A percentile compares a stretch with the other conserved stretches of the same genome.
phyloP scores from a whole-genome alignment of 2,329 filamentous ascomycete genomes.

The Domatiomyces globalis region DNA sequence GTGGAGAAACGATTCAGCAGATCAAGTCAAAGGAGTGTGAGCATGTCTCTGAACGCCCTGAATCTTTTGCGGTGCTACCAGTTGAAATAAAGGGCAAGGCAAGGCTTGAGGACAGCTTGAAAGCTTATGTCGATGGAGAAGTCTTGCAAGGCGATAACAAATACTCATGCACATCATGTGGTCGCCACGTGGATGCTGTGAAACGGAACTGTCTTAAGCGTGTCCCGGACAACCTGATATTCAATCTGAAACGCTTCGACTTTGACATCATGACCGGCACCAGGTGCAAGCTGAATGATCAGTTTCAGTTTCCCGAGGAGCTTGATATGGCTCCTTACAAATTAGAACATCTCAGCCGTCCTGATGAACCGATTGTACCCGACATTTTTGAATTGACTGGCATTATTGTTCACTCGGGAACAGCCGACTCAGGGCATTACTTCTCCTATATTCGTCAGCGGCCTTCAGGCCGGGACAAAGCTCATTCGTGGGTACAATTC shows the following conservation, averaged over 20 bases:
- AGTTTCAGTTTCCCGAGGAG: slow-evolving; percentile 69
- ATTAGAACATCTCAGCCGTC: slow-evolving; percentile 63
- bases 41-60: slow-evolving; percentile 79
- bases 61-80: slow-evolving; percentile 87
- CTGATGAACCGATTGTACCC: slow-evolving; percentile 39
- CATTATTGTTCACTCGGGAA: slow-evolving; percentile 82
- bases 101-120: slow-evolving; percentile 69
- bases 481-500: slow-evolving; percentile 67
- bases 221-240: slow-evolving; percentile 84
- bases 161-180: slow-evolving; percentile 89
- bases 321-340: slow-evolving; percentile 87
- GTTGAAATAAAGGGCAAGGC: slow-evolving; percentile 91
- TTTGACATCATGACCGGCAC: slow-evolving; percentile 50
- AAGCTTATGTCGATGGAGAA: slow-evolving; percentile 92
- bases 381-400: slow-evolving; percentile 92
- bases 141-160: slow-evolving; percentile 97
- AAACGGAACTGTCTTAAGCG: slow-evolving; percentile 87
- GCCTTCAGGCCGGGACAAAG: slow-evolving; percentile 36
- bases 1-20: slow-evolving; percentile 83
- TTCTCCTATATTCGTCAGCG: slow-evolving; percentile 88
- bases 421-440: slow-evolving; percentile 88
- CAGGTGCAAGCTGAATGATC: slow-evolving; percentile 87
- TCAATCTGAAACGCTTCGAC: slow-evolving; percentile 61
- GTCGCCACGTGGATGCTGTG: slow-evolving; percentile 78
- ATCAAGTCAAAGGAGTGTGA: slow-evolving; percentile 89